Conservation (phyloP, 2,329 filamentous ascomycete species). For the Colletotrichum plurivorum region DNA sequence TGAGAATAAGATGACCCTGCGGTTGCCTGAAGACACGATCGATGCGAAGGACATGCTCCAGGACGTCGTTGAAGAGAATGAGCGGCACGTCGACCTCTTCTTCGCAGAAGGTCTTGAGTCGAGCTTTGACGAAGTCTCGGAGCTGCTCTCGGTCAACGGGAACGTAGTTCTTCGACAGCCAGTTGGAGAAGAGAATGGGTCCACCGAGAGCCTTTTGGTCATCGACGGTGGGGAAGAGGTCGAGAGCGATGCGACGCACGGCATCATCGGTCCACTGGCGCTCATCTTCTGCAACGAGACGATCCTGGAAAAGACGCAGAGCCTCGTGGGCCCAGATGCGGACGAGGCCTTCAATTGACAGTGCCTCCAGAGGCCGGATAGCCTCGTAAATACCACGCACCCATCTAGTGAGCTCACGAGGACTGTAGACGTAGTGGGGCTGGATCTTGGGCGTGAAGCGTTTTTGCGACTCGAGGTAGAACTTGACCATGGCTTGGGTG, state of each 20-base stretch:
- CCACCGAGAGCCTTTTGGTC: constrained; percentile 89
- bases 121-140: constrained; percentile 96
- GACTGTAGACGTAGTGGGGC: constrained; percentile 99
- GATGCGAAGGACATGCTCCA: constrained; percentile 98
- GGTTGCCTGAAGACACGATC: constrained; percentile 99
- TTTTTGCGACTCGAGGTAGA: constrained; percentile 95
- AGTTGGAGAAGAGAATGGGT: constrained; percentile 98
- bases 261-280: constrained; percentile 94
- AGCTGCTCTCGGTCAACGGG: constrained; percentile 96
- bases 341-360: constrained; percentile 91
- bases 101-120: constrained; percentile 98
- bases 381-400: constrained; percentile 98
- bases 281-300: constrained; percentile 94
- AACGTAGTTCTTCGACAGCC: constrained; percentile 98
- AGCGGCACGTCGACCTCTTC: constrained; percentile 99
- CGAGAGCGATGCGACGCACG: constrained; percentile 86
- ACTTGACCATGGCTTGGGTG: constrained; percentile 96
- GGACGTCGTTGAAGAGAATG: constrained; percentile 98
- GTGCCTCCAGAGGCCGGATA: constrained; percentile 88
- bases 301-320: constrained; percentile 95
- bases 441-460: constrained; percentile 97
- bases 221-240: constrained; percentile 96
- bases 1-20: constrained; percentile 97
- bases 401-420: constrained; percentile 98
- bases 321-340: constrained; percentile 99